Evolutionary conservation across 805 yeast species (phyloP).

Genomic region (Metschnikowia amazonensis): DNA sequence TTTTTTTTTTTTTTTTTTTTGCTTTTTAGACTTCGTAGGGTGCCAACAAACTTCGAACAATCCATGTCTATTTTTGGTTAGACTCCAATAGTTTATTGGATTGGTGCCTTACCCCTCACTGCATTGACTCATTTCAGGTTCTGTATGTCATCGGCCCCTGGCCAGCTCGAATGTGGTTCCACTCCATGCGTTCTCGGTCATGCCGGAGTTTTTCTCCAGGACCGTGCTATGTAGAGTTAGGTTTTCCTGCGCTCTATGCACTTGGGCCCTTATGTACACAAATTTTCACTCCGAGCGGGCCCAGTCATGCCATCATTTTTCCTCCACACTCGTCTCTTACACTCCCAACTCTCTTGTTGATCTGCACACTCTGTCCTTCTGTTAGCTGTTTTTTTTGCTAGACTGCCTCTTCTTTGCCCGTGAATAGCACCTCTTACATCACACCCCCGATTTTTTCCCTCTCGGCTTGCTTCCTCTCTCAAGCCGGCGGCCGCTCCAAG

Average conservation of each 20-base stretch:
- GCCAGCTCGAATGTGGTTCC: too few species aligned
- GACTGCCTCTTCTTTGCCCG: neutral
- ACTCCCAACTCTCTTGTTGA: neutral
- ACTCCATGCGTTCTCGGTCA: neutral
- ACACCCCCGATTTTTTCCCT: neutral
- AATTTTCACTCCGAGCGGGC: slow-evolving; percentile 2
- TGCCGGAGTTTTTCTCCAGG: slow-evolving; percentile 5
- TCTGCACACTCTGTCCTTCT: neutral
- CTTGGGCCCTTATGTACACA: neutral
- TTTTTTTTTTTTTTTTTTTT: neutral
- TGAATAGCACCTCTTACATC: neutral
- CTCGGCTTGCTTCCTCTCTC: neutral
- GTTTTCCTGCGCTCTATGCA: slow-evolving; percentile 5
- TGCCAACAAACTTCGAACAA: neutral
- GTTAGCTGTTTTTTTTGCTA: neutral
- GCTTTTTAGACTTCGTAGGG: neutral
- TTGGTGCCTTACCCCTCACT: too few species aligned
- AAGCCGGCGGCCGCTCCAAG: neutral
- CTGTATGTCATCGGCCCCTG: too few species aligned
- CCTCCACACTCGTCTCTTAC: slow-evolving; percentile 3
- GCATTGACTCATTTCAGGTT: too few species aligned
- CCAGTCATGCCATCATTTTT: slow-evolving; percentile 4
- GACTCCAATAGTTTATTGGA: too few species aligned
- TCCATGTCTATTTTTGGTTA: too few species aligned
- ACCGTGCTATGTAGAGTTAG: neutral